Base-by-base conservation (phyloP, 768 basidiomycete genomes). In the Crassisporium funariophilum region DNA sequence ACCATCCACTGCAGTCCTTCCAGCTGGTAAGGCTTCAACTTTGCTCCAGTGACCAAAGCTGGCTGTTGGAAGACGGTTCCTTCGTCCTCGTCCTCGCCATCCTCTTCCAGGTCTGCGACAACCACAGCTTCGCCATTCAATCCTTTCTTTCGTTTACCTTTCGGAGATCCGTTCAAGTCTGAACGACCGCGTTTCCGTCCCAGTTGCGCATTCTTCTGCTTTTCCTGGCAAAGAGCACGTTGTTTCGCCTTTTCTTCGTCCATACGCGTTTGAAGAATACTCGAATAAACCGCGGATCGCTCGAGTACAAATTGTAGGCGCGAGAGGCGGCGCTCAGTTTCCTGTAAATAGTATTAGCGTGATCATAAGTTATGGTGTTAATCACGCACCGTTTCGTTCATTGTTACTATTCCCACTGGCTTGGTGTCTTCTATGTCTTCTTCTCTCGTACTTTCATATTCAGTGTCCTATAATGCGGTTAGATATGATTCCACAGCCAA, bases 1-100 rank as follows among this genome's bases (percentile, higher is more conserved):
- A 88, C 85, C 89, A 97, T 89, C 95, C 95, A 98, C 52, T 95
- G 89, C 12, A 97, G 79, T 0, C 95, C 95, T 41, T 94, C 90
- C 2, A 98, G 78, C 62, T 99, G 95, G 62, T 97, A 98, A 24
- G 86, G 79, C 60, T 93, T 92, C 50, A 98, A 66, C 46, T 71
- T 88, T 0, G 84, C 92, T 4, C 95, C 95, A 0, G 92, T 92
- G 31, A 99, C 72, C 13, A 93, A 67, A 2, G 75, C 65, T 0
- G 93, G 89, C 61, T 98, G 95, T 40, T 79, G 67, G 54, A 89
- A 86, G 20, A 73, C 64, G 8, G 67, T 58, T 6, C 48, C 41
- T 2, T 66, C 66, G 31, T 61, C 61, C 31, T 69, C 56, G 20
- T 55, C 54, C 6, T 57, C 61, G 5, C 41, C 46, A 16, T 55